Base-by-base conservation (phyloP, 2,329 filamentous ascomycete genomes). In the Penicillium sp. region DNA sequence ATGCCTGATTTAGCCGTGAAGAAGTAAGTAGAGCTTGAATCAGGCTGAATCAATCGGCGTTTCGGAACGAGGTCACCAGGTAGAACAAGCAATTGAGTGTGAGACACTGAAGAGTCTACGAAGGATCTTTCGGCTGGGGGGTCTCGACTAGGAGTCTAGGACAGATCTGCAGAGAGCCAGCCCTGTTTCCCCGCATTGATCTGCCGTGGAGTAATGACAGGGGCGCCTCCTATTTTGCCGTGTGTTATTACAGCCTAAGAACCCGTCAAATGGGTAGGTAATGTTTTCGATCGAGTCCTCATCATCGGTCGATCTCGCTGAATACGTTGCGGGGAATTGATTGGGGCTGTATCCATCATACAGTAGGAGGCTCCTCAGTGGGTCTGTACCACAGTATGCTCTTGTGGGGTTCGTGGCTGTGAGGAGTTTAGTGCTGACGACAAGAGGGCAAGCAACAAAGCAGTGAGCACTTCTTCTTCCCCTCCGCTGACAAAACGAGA, bases 1-100 rank as follows among this genome's bases (percentile, higher is more conserved):
- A 19, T 37, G n/a, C n/a, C 14, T 19, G 11, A 11, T 54, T 58
- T 59, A 64, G 56, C 60, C 58, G 55, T 61, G 53, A 56, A 55
- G 49, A 62, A 54, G n/a, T 24, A 18, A 14, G n/a, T 9, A 37
- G 18, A 13, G 7, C 35, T 18, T 18, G 14, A 55, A 59, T 64
- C 60, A 61, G 58, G 47, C 60, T 63, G 58, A 61, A 64, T 63
- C 47, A 46, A 50, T 41, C 6, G 40, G n/a, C 31, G 44, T 54
- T 44, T 59, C 50, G 41, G 37, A 16, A 27, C 49, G 7, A 39
- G 1, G 22, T 13, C 14, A n/a, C 31, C 22, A 54, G 40, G n/a
- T 1, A 6, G n/a, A 35, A 39, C 13, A 16, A 51, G 35, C 27
- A 19, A 39, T 39, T 22, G n/a, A 24, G 41, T 18, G 31, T 46